phyloP scores from a whole-genome alignment of 345 rosid species.

The Eucalyptus polyanthemos region DNA sequence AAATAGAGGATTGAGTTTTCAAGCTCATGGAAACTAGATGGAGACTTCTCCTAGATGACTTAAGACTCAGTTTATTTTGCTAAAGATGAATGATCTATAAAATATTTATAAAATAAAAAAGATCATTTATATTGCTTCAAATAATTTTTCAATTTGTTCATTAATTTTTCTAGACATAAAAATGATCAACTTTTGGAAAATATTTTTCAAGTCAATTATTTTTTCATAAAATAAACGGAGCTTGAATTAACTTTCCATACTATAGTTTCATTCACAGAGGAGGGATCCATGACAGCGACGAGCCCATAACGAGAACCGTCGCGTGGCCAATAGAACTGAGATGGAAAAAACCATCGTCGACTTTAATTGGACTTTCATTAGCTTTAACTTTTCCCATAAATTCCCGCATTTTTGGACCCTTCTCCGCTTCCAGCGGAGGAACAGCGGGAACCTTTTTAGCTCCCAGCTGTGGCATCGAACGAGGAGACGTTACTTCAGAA shows the following conservation, averaged over 20 bases:
- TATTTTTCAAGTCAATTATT: background rate
- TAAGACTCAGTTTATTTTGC: background rate
- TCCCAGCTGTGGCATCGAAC: background rate
- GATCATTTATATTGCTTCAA: background rate
- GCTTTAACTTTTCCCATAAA: background rate
- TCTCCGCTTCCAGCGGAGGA: background rate
- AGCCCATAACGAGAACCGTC: background rate
- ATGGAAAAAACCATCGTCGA: background rate
- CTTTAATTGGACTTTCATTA: background rate
- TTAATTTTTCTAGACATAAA: no score
- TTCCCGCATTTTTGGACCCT: background rate
- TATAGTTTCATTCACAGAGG: no score
- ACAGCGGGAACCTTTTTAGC: background rate
- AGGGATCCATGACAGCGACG: background rate
- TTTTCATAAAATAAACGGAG: fast-evolving
- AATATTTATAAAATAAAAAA: background rate
- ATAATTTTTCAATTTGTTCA: no score
- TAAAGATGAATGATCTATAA: no score
- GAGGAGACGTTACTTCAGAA: background rate
- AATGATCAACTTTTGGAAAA: background rate
- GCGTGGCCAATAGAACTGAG: background rate
- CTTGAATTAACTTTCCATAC: background rate
- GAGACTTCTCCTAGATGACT: background rate
- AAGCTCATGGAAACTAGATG: background rate
- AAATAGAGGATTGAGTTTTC: background rate